Evolutionary conservation across 2,329 filamentous ascomycete genomes (phyloP).

Genomic region (Colletotrichum musicola): DNA sequence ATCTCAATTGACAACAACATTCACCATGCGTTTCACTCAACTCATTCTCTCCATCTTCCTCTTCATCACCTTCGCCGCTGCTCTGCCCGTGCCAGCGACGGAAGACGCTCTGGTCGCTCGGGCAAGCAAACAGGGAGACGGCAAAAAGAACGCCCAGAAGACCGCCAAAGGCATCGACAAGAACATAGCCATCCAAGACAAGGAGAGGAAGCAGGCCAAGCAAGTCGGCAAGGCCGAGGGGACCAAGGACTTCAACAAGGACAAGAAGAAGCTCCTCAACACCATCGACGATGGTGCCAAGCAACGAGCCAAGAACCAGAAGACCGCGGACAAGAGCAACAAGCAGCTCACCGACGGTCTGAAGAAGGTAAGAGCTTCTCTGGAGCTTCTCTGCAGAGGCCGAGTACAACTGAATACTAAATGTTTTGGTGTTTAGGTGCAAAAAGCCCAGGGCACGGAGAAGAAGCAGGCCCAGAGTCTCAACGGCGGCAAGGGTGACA

Average conservation of each 20-base stretch:
- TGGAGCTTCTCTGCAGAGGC: background rate
- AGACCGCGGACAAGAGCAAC: slow-evolving; percentile 19
- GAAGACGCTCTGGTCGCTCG: slow-evolving; percentile 10
- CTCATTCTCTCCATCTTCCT: slow-evolving; percentile 23
- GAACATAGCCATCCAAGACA: slow-evolving; percentile 26
- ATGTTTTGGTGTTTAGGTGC: background rate
- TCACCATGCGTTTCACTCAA: slow-evolving; percentile 23
- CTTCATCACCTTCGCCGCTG: slow-evolving; percentile 15
- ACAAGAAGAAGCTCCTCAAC: background rate
- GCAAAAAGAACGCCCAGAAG: background rate
- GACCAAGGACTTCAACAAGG: background rate
- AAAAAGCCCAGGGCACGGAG: slow-evolving; percentile 19
- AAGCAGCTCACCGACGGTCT: slow-evolving; percentile 5
- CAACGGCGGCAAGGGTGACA: slow-evolving; percentile 3
- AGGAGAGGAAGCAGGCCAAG: slow-evolving; percentile 18
- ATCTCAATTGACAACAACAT: background rate
- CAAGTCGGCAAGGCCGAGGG: slow-evolving; percentile 2
- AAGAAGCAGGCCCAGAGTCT: slow-evolving; percentile 18
- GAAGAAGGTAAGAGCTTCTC: slow-evolving; percentile 8
- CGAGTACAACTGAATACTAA: background rate
- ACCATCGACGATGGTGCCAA: slow-evolving; percentile 3
- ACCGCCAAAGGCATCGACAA: slow-evolving; percentile 17
- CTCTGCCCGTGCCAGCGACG: slow-evolving; percentile 23
- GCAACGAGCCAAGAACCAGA: slow-evolving; percentile 10
- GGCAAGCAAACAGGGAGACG: slow-evolving; percentile 4